These are phyloP conservation scores for Colletotrichum echinochloae DNA, from an alignment of 2,329 filamentous ascomycete species.

Conservation along the genomic window DNA sequence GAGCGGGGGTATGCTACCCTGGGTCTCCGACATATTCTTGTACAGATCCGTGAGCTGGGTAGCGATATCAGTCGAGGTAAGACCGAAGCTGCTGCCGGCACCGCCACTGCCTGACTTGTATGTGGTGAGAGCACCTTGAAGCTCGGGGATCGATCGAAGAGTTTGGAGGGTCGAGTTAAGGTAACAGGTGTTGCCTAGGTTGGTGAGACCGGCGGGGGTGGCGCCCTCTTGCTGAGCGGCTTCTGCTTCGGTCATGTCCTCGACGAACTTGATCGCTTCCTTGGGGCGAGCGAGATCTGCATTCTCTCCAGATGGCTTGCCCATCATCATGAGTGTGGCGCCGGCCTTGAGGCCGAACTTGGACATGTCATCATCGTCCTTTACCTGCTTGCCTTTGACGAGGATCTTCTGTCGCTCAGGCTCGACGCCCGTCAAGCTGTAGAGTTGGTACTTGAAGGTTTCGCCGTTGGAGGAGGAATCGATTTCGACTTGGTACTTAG, in stretches of 20 bases:
- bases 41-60: conserved; percentile 83
- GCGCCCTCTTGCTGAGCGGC: conserved; percentile 85
- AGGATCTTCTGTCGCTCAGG: conserved; percentile 96
- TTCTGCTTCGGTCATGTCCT: conserved; percentile 98
- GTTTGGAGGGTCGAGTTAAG: conserved; percentile 98
- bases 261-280: conserved; percentile 86
- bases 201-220: conserved; percentile 87
- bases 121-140: conserved; percentile 80
- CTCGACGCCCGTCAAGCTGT: conserved; percentile 94
- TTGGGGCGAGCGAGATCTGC: conserved; percentile 76
- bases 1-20: conserved; percentile 85
- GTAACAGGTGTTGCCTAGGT: conserved; percentile 98
- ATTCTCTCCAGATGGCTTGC: conserved; percentile 79
- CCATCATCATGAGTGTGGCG: conserved; percentile 96
- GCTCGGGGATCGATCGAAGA: conserved; percentile 87
- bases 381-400: conserved; percentile 93
- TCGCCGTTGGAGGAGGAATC: conserved; percentile 87
- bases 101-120: conserved; percentile 64
- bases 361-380: conserved; percentile 90
- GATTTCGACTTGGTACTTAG: conserved; percentile 93
- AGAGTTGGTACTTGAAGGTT: conserved; percentile 95
- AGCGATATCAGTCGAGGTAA: conserved; percentile 39
- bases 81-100: conserved; percentile 57
- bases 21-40: conserved; percentile 89
- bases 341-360: conserved; percentile 87